A percentile compares a stretch with the other conserved stretches of the same genome.
These are phyloP conservation scores for Cajanus cajan DNA, from an alignment of 306 rosid species.

Conservation along the genomic window DNA sequence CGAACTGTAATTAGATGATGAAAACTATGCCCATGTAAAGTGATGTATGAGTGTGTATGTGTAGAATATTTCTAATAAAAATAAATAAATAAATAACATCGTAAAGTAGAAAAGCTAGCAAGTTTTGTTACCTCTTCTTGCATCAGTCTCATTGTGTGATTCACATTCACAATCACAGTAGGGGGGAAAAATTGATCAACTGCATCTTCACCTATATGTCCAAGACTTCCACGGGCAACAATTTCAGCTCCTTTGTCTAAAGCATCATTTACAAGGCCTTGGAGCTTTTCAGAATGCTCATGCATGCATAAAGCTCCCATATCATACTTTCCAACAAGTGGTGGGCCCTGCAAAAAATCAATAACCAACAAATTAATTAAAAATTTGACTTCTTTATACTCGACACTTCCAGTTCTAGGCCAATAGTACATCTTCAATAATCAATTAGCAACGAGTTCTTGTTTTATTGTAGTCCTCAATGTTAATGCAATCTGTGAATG, in stretches of 20 bases:
- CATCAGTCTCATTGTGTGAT: slow-evolving; percentile 85
- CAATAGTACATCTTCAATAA: neutral
- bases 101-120: neutral
- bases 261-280: slow-evolving; percentile 74
- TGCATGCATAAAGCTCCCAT: slow-evolving; percentile 92
- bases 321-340: slow-evolving; percentile 80
- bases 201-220: slow-evolving; percentile 81
- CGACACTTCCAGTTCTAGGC: neutral
- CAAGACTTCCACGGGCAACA: slow-evolving; percentile 77
- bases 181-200: slow-evolving; percentile 90
- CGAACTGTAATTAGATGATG: neutral
- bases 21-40: neutral
- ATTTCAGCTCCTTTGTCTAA: slow-evolving; percentile 79
- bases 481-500: neutral
- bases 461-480: neutral
- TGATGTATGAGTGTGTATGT: neutral
- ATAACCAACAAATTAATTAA: neutral
- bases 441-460: neutral
- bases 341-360: slow-evolving; percentile 75
- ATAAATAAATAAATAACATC: neutral
- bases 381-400: neutral
- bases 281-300: slow-evolving; percentile 92
- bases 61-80: neutral
- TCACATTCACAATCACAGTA: slow-evolving; percentile 75
- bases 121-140: slow-evolving; percentile 77